Conservation (phyloP, 192 early-diverging fungal genomes). For the Entomortierella lignicola region DNA sequence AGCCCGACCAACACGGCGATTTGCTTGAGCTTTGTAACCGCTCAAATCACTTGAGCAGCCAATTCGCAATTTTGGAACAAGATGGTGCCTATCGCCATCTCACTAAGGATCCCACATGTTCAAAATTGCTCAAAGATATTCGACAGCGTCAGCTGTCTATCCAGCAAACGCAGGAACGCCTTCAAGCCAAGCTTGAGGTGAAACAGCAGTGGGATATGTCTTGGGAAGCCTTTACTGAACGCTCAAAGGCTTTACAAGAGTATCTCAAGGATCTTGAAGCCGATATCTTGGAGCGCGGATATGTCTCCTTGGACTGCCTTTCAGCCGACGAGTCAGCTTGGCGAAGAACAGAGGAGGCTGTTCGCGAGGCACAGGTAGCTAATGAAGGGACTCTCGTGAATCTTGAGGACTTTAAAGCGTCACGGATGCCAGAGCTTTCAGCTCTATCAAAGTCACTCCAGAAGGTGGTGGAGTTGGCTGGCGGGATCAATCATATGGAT, state of each 20-base stretch:
- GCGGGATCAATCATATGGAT: conserved; percentile 22
- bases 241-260: conserved; percentile 14
- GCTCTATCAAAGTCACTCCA: conserved; percentile 7
- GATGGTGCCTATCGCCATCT: conserved; percentile 19
- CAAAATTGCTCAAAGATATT: conserved; percentile 23
- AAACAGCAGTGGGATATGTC: conserved; percentile 48
- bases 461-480: conserved; percentile 12
- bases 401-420: conserved; percentile 26
- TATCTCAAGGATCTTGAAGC: conserved; percentile 25
- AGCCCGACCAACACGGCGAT: conserved; percentile 25
- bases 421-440: conserved; percentile 12
- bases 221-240: conserved; percentile 29
- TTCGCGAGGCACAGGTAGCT: conserved; percentile 15
- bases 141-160: conserved; percentile 19
- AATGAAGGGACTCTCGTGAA: conserved; percentile 16
- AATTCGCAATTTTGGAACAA: conserved; percentile 29
- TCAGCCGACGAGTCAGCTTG: conserved; percentile 17
- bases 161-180: conserved; percentile 20
- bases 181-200: conserved; percentile 26
- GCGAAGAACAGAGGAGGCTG: conserved; percentile 4
- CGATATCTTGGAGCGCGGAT: conserved; percentile 10
- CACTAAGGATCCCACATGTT: conserved; percentile 27
- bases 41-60: conserved; percentile 20
- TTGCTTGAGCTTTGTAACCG: conserved; percentile 12
- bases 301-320: conserved; percentile 6